phyloP scores from a whole-genome alignment of 331 rosid species.

The Cucumis variabilis region DNA sequence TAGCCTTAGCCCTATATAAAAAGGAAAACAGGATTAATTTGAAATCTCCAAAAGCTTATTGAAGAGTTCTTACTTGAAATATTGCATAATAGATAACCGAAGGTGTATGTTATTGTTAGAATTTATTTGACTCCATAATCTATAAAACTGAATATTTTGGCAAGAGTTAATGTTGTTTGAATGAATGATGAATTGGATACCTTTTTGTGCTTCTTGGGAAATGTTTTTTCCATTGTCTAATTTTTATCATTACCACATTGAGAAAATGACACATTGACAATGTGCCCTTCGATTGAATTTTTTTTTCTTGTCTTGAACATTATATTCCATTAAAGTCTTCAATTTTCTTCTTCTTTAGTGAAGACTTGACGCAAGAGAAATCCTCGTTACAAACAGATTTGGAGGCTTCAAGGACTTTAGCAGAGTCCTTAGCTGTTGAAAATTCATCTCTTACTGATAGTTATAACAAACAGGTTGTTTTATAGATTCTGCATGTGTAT shows the following conservation, averaged over 20 bases:
- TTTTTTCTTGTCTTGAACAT: background rate
- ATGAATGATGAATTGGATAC: slow-evolving; percentile 8
- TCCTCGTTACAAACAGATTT: slow-evolving; percentile 90
- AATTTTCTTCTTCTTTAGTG: slow-evolving; percentile 60
- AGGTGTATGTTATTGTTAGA: background rate
- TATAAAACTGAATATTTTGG: slow-evolving; percentile 4
- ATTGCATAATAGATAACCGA: slow-evolving; percentile 19
- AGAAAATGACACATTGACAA: background rate
- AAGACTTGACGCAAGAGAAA: slow-evolving; percentile 95
- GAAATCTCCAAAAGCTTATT: slow-evolving; percentile 12
- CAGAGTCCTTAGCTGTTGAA: slow-evolving; percentile 94
- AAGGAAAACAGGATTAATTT: slow-evolving; percentile 3
- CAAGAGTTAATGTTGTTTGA: background rate
- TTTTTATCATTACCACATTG: background rate
- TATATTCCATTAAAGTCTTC: background rate
- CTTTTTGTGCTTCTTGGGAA: slow-evolving; percentile 10
- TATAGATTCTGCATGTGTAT: slow-evolving; percentile 26
- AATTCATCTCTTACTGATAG: slow-evolving; percentile 92
- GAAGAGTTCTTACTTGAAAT: background rate
- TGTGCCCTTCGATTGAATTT: background rate
- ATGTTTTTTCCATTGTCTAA: background rate
- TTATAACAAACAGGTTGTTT: slow-evolving; percentile 90
- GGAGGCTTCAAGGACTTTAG: slow-evolving; percentile 77
- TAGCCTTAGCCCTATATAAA: background rate
- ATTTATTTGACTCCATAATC: background rate